A percentile compares a stretch with the other conserved stretches of the same genome.
Conservation (phyloP, 169 alveolate genomes). For the Eimeria zaria region DNA sequence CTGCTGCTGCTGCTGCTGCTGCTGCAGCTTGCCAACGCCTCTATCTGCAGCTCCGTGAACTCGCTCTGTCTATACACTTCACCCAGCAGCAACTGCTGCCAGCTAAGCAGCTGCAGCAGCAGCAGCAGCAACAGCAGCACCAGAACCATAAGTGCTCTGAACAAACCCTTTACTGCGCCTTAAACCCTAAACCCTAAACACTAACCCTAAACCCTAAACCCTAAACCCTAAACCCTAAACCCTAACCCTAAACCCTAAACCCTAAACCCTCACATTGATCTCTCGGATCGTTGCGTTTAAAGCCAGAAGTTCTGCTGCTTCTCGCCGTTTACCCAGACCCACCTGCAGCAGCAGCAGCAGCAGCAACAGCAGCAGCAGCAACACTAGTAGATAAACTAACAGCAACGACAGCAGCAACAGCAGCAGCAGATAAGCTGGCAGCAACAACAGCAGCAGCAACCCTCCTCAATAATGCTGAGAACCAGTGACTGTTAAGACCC, state of each 20-base stretch:
- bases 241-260: neutral
- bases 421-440: neutral
- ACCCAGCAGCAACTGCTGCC: slow-evolving; percentile 61
- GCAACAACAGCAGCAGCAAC: slow-evolving; percentile 7
- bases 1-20: slow-evolving; percentile 59
- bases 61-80: slow-evolving; percentile 36
- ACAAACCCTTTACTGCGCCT: too few species aligned
- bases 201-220: neutral
- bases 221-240: neutral
- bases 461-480: neutral
- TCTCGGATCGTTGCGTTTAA: neutral
- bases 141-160: neutral
- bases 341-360: slow-evolving; percentile 67
- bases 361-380: too few species aligned
- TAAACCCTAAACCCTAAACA: too few species aligned
- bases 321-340: neutral
- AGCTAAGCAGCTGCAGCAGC: slow-evolving; percentile 51
- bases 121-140: neutral
- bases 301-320: slow-evolving; percentile 12
- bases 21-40: slow-evolving; percentile 44
- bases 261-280: slow-evolving; percentile 7
- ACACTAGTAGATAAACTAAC: too few species aligned
- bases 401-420: too few species aligned
- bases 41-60: slow-evolving; percentile 32
- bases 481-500: neutral